Conservation (phyloP, 2,329 filamentous ascomycete species). For the Trichoderma hamatum region DNA sequence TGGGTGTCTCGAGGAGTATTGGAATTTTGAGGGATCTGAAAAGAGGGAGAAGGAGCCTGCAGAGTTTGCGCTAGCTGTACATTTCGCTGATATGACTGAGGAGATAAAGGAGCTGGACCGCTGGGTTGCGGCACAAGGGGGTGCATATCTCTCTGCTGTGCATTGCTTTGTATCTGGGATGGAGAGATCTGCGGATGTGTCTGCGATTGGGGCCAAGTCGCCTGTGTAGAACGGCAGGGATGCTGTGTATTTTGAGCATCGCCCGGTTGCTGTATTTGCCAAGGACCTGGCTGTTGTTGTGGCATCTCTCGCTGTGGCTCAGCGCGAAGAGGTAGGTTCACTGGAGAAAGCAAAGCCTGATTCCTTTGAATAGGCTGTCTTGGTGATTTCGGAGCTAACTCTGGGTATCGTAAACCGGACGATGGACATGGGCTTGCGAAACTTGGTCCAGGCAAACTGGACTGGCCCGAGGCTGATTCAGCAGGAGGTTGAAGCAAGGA, state of each 20-base stretch:
- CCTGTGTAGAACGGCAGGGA: not conserved
- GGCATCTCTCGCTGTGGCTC: not conserved
- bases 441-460: not conserved
- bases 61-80: not conserved
- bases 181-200: not conserved
- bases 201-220: not conserved
- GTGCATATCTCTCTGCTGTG: not conserved
- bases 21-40: not conserved
- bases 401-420: not conserved
- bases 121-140: not conserved
- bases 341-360: not conserved
- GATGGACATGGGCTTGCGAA: not conserved
- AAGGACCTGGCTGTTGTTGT: not conserved
- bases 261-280: not conserved
- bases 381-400: not conserved
- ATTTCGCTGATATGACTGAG: not conserved
- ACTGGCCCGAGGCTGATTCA: not conserved
- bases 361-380: not conserved
- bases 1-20: not conserved
- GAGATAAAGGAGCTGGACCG: not conserved
- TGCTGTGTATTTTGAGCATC: not conserved
- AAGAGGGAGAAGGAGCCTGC: not conserved
- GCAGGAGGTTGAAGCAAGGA: not conserved
- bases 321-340: not conserved
- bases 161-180: not conserved